Evolutionary conservation across 192 early-diverging fungal genomes (phyloP), one percentile per base, ranked within the genome.

Genomic region (Podila minutissima): DNA sequence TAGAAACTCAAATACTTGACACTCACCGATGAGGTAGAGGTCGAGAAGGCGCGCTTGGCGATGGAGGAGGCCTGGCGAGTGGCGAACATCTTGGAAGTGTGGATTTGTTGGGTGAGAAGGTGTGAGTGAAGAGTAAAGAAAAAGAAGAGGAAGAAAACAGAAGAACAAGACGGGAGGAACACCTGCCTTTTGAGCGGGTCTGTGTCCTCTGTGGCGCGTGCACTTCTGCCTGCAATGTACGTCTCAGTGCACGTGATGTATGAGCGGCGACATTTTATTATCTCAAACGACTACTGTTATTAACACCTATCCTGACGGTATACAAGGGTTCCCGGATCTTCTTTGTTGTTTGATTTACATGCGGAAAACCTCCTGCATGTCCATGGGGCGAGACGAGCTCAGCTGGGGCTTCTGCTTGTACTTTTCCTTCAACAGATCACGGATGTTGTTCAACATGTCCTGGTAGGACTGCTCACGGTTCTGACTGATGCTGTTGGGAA

Each of bases 371-470:
- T 88, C 86, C 66, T 90, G 75, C 87, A 92, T 87, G 77, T 93
- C 87, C 84, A 93, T 88, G 35, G 83, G 72, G 19, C 86, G 84
- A n/a, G 91, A 91, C 17, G 90, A 86, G 64, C 88, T 89, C 58
- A 94, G 84, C 83, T 94, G 93, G 10, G 93, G 93, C 67, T 91
- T 86, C 72, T 94, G 92, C n/a, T 71, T 83, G 81, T 92, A 93
- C 67, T 83, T 71, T n/a, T 86, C 71, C 38, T 75, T 67, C 59
- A 94, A 73, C 50, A 87, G 84, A 0, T 70, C 71, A 35, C 91
- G 86, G 58, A 92, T 83, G 51, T 84, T 86, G 62, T 83, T 82
- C 64, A 93, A 85, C 51, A 94, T 76, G 76, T 91, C 79, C 37
- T 87, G 83, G 74, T 91, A 94, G 8, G 89, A 86, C 72, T 91